These are phyloP conservation scores for Acanthamoeba rhysodes DNA, from an alignment of 208 protist species.

Conservation along the genomic window DNA sequence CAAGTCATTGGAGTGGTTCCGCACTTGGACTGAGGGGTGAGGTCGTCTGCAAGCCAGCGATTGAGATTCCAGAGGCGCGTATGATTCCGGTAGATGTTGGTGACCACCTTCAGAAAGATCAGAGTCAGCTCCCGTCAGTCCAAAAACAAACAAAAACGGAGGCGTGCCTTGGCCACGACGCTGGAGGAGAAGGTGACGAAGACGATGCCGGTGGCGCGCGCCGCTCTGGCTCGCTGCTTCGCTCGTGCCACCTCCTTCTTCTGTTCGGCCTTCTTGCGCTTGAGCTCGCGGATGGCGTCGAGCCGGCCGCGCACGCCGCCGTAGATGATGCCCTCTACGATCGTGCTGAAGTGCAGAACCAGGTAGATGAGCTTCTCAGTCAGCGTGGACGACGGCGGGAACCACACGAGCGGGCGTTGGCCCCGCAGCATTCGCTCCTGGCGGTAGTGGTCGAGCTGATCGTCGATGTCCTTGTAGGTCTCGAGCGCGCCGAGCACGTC, in stretches of 20 bases:
- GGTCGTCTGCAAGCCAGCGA: neutral
- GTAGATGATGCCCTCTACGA: constrained; percentile 35
- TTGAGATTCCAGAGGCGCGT: constrained; percentile 28
- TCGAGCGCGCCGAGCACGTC: constrained; percentile 39
- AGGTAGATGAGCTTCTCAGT: constrained; percentile 35
- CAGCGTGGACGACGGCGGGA: constrained; percentile 4
- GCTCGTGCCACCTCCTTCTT: neutral
- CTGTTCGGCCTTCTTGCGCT: constrained; percentile 33
- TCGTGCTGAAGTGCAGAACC: neutral
- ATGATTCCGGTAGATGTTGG: neutral
- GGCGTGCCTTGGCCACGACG: constrained; percentile 49
- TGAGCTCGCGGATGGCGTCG: constrained; percentile 67
- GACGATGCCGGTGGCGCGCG: constrained; percentile 56
- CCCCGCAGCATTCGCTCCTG: constrained; percentile 3
- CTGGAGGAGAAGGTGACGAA: constrained; percentile 67
- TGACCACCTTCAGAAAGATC: neutral
- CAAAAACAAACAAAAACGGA: neutral
- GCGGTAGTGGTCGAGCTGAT: constrained; percentile 60
- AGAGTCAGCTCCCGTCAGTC: neutral
- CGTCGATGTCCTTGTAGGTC: constrained; percentile 40
- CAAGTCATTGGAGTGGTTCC: neutral
- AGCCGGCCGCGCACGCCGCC: constrained; percentile 7
- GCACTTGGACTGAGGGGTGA: constrained; percentile 14
- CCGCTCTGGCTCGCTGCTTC: constrained; percentile 17
- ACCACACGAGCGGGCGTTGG: constrained; percentile 44